A percentile compares a stretch with the other conserved stretches of the same genome.
Evolutionary conservation across 2,329 filamentous ascomycete genomes (phyloP).

Genomic region (Talaromyces sp.): DNA sequence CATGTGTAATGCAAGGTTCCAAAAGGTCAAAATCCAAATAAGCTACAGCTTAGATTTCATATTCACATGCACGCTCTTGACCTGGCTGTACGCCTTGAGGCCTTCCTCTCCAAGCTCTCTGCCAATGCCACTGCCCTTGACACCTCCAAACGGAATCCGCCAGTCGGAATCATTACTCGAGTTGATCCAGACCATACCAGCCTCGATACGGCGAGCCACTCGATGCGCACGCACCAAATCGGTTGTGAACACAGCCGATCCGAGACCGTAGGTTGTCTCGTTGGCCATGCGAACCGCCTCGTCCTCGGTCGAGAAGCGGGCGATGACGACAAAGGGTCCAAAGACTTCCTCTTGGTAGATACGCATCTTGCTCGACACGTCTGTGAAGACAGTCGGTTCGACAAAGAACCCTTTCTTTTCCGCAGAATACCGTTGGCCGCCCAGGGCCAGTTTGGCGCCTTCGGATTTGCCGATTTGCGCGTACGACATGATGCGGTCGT

Average conservation of each 20-base stretch:
- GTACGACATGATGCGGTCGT: slow-evolving; percentile 40
- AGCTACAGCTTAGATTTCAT: slow-evolving; percentile 30
- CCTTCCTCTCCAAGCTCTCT: slow-evolving; percentile 43
- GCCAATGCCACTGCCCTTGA: slow-evolving; percentile 48
- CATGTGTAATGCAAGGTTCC: too few species aligned
- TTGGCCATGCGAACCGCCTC: slow-evolving; percentile 37
- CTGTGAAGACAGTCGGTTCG: slow-evolving; percentile 34
- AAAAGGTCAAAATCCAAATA: not conserved
- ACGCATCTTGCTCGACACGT: slow-evolving; percentile 31
- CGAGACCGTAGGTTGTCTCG: slow-evolving; percentile 39
- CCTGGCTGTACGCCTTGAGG: slow-evolving; percentile 35
- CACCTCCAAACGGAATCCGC: slow-evolving; percentile 39
- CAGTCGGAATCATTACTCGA: slow-evolving; percentile 40
- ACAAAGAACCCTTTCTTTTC: slow-evolving; percentile 37
- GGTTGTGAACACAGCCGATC: slow-evolving; percentile 38
- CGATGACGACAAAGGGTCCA: slow-evolving; percentile 40
- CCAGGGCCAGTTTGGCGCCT: slow-evolving; percentile 34
- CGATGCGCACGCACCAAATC: slow-evolving; percentile 38
- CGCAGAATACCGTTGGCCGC: slow-evolving; percentile 29
- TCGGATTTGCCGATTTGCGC: slow-evolving; percentile 40
- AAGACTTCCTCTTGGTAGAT: slow-evolving; percentile 42
- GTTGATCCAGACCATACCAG: slow-evolving; percentile 45
- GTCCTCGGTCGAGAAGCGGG: slow-evolving; percentile 35
- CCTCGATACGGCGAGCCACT: slow-evolving; percentile 38
- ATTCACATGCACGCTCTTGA: slow-evolving; percentile 41